phyloP scores from a whole-genome alignment of 1,284 basidiomycete genomes.

The Tausonia pullulans region DNA sequence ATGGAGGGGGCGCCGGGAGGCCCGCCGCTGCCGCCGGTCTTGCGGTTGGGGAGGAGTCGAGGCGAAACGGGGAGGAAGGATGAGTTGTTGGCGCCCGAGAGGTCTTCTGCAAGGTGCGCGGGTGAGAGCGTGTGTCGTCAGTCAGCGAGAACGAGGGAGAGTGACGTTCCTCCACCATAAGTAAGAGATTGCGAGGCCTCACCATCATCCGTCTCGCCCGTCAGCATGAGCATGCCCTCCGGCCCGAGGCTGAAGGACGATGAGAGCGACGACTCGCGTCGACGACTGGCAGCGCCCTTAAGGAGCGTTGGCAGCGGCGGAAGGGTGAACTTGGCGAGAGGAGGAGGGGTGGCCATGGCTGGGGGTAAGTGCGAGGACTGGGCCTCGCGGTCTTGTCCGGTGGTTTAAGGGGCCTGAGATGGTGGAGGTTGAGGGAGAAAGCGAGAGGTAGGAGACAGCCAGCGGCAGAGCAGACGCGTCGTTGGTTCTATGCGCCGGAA shows the following conservation, averaged over 20 bases:
- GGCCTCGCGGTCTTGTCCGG: background rate
- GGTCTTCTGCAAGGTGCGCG: background rate
- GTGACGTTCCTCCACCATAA: background rate
- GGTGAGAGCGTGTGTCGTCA: background rate
- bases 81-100: slow-evolving; percentile 16
- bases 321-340: background rate
- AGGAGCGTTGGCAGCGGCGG: slow-evolving; percentile 6
- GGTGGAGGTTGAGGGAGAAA: background rate
- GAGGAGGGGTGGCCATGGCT: background rate
- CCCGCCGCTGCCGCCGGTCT: background rate
- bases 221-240: slow-evolving; percentile 12
- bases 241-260: slow-evolving; percentile 13
- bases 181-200: background rate
- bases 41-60: background rate
- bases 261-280: slow-evolving; percentile 3
- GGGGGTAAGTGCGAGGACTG: background rate
- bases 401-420: background rate
- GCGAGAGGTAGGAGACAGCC: no score
- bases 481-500: background rate
- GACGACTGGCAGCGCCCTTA: background rate
- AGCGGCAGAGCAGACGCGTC: background rate
- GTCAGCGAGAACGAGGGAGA: background rate
- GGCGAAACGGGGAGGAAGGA: slow-evolving; percentile 15
- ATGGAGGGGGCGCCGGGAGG: no score
- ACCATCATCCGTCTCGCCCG: background rate